phyloP scores from a whole-genome alignment of 495 filamentous ascomycete species.

The Lasiosphaeria ovina region DNA sequence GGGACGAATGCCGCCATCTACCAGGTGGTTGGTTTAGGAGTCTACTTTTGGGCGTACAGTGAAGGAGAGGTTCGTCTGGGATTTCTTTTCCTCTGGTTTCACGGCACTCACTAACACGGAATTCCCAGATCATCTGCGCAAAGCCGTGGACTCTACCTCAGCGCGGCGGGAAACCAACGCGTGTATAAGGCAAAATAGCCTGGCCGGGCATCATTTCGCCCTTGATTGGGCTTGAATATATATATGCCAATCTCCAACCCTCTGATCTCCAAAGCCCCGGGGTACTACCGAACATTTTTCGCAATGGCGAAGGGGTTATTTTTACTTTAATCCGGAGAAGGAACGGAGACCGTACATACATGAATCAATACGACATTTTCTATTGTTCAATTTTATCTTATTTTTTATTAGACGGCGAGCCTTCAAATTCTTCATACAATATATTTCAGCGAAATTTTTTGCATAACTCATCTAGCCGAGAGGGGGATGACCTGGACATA shows the following conservation, averaged over 20 bases:
- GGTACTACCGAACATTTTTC: neutral
- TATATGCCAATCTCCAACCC: neutral
- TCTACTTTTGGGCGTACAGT: slow-evolving; percentile 96
- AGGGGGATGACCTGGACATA: neutral
- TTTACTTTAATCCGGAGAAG: neutral
- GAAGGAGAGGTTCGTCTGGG: slow-evolving; percentile 82
- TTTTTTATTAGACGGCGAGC: neutral
- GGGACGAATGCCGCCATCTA: slow-evolving; percentile 89
- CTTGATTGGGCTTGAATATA: neutral
- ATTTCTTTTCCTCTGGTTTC: neutral
- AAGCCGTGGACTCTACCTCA: slow-evolving; percentile 54
- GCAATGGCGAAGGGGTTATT: neutral
- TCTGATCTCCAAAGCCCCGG: neutral
- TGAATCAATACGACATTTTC: neutral
- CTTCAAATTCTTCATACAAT: slow-evolving; percentile 3
- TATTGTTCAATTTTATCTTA: neutral
- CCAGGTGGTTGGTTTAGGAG: slow-evolving; percentile 79
- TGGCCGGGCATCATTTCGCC: neutral
- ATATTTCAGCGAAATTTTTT: neutral
- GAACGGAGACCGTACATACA: slow-evolving; percentile 1
- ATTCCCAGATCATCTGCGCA: slow-evolving; percentile 45
- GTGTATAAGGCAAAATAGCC: slow-evolving; percentile 29
- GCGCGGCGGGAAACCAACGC: slow-evolving; percentile 34
- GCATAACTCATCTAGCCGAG: neutral
- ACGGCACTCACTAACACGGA: slow-evolving; percentile 10